These are phyloP conservation scores for Oehlia diaphana DNA, from an alignment of 192 early-diverging fungal species.

Conservation along the genomic window DNA sequence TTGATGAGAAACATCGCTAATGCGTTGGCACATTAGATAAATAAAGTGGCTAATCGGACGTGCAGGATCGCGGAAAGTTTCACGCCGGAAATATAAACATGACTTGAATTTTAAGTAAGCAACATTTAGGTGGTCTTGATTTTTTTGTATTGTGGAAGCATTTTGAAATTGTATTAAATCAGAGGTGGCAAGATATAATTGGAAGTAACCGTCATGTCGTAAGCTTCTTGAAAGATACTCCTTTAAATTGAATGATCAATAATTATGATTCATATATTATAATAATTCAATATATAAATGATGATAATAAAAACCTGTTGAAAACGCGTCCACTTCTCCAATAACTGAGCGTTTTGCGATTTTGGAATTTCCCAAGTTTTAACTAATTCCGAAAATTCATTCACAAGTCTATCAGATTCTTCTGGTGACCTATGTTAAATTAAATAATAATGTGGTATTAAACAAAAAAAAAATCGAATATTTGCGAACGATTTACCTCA, in stretches of 20 bases:
- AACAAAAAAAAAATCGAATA: not conserved
- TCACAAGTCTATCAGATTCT: conserved; percentile 9
- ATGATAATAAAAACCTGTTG: conserved; percentile 8
- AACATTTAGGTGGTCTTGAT: conserved; percentile 1
- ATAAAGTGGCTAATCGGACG: conserved; percentile 9
- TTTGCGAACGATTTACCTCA: not conserved
- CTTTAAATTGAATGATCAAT: not conserved
- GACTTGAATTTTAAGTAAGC: conserved; percentile 13
- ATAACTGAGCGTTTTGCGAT: not conserved
- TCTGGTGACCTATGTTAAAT: not conserved
- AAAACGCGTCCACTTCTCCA: conserved; percentile 15
- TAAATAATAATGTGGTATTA: not conserved
- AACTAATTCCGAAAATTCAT: conserved; percentile 8
- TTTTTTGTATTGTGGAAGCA: not conserved
- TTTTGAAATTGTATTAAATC: not conserved
- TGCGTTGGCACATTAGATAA: conserved; percentile 15
- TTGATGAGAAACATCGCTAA: conserved; percentile 20
- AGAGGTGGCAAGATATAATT: not conserved
- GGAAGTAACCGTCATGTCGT: conserved; percentile 10
- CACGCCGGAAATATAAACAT: conserved; percentile 3
- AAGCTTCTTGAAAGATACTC: conserved; percentile 21
- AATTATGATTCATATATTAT: not conserved
- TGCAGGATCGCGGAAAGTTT: conserved; percentile 10
- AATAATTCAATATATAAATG: not conserved
- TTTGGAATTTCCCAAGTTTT: not conserved